These are phyloP conservation scores for Mycosarcoma maydis DNA, from an alignment of 1,284 basidiomycete genomes.

Conservation along the genomic window DNA sequence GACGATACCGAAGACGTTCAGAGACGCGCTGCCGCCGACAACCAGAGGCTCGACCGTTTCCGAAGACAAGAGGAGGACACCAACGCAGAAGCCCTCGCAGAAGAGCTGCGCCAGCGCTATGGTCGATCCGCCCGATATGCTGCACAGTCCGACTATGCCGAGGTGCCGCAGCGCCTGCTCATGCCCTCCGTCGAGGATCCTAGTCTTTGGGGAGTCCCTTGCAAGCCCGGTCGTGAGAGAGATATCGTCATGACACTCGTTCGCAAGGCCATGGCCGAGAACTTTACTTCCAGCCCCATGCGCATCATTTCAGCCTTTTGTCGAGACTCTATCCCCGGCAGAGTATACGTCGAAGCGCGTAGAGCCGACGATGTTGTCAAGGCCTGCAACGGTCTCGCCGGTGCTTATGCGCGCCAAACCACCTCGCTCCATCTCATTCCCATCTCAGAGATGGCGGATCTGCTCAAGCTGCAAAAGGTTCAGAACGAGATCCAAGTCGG, in stretches of 20 bases:
- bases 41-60: slow-evolving; percentile 81
- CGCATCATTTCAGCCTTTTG: slow-evolving; percentile 92
- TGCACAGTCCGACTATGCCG: slow-evolving; percentile 73
- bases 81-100: slow-evolving; percentile 86
- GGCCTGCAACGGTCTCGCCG: slow-evolving; percentile 88
- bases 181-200: slow-evolving; percentile 98
- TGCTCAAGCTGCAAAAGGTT: slow-evolving; percentile 94
- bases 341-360: slow-evolving; percentile 94
- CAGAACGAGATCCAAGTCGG: slow-evolving; percentile 84
- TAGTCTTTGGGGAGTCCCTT: slow-evolving; percentile 92
- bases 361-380: slow-evolving; percentile 85
- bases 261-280: slow-evolving; percentile 79
- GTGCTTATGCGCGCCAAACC: slow-evolving; percentile 76
- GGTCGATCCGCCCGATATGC: slow-evolving; percentile 69
- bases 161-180: slow-evolving; percentile 87
- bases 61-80: slow-evolving; percentile 82
- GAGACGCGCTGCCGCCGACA: slow-evolving; percentile 71
- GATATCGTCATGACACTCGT: slow-evolving; percentile 94
- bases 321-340: slow-evolving; percentile 91
- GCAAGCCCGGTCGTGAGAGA: slow-evolving; percentile 91
- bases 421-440: slow-evolving; percentile 83
- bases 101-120: slow-evolving; percentile 84
- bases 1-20: slow-evolving; percentile 76
- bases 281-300: slow-evolving; percentile 74
- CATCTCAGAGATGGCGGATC: slow-evolving; percentile 97